Evolutionary conservation across 352 stramenopile genomes (phyloP), one percentile per base, ranked within the genome.

Genomic region (Pilasporangium apinafurcum): DNA sequence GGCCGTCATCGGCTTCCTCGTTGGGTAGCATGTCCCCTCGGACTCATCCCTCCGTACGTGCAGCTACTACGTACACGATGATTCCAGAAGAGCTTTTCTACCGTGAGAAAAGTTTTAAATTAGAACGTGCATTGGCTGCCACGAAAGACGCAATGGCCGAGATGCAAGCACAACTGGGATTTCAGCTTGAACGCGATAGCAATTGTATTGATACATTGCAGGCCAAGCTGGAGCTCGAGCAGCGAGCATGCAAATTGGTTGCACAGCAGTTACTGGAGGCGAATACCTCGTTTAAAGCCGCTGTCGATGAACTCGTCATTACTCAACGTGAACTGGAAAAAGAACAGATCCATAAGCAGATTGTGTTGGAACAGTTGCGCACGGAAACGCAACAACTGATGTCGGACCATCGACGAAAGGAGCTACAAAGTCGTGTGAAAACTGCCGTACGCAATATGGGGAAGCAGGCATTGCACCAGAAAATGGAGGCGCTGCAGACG

Each of bases 381-480:
- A 28, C 56, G 0, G 62, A 83, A 28, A 83, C 65, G 5, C 47
- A 53, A 4, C 51, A 85, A 33, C 28, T 83, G 9, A 44, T 85
- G 1, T 64, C 62, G 0, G 68, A 86, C n/a, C 68, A 83, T 17
- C 62, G 67, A 20, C 69, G 61, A 1, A 62, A 59, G 3, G 58
- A 82, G 45, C 48, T 86, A 3, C 68, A 83, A 48, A 74, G 40
- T 14, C 58, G 64, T 17, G 66, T 85, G 39, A 79, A 71, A 20
- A 62, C 66, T 22, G 65, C 78, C 9, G 59, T 87, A 25, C 70
- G 62, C 8, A 83, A 61, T 27, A 46, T 90, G 0, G 74, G 74
- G 4, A 80, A 78, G 35, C 71, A 86, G n/a, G 68, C 74, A 8
- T 47, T 90, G 9, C 60, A 53, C 4, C 61, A 75, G 7, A 85